A percentile compares a stretch with the other conserved stretches of the same genome.
Evolutionary conservation across 805 yeast species (phyloP).

Genomic region (Wickerhamiella galacta): DNA sequence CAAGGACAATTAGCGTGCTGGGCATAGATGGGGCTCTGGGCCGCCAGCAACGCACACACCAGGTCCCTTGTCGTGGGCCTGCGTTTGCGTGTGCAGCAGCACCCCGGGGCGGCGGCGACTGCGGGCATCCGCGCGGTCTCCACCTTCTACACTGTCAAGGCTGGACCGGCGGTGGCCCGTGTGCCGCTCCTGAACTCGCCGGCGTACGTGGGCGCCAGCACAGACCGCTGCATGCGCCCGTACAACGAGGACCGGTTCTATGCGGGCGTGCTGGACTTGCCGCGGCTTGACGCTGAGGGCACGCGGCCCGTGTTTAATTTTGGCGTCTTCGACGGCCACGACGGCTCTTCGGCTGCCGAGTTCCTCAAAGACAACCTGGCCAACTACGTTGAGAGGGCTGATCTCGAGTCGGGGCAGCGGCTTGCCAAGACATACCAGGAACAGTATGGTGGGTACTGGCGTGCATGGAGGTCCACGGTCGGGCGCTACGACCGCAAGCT

Average conservation of each 20-base stretch:
- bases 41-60: too few relatives aligned
- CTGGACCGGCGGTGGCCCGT: conserved; percentile 21
- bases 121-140: conserved; percentile 5
- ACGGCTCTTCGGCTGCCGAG: conserved; percentile 60
- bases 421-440: conserved; percentile 39
- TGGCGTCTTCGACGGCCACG: conserved; percentile 87
- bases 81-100: too few relatives aligned
- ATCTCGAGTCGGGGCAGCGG: conserved; percentile 25
- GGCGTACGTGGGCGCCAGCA: conserved; percentile 58
- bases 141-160: conserved; percentile 8
- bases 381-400: conserved; percentile 31
- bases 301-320: conserved; percentile 41
- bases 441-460: conserved; percentile 74
- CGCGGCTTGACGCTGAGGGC: conserved; percentile 14
- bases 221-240: conserved; percentile 58
- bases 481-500: conserved; percentile 21
- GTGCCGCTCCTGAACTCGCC: conserved; percentile 51
- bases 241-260: conserved; percentile 71
- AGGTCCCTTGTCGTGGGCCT: too few relatives aligned
- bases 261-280: conserved; percentile 42
- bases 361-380: conserved; percentile 41
- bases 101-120: background rate
- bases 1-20: too few relatives aligned
- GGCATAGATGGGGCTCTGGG: too few relatives aligned
- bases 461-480: conserved; percentile 41